Base-by-base conservation (phyloP, 192 early-diverging fungal genomes). In the Entophlyctis luteolus region DNA sequence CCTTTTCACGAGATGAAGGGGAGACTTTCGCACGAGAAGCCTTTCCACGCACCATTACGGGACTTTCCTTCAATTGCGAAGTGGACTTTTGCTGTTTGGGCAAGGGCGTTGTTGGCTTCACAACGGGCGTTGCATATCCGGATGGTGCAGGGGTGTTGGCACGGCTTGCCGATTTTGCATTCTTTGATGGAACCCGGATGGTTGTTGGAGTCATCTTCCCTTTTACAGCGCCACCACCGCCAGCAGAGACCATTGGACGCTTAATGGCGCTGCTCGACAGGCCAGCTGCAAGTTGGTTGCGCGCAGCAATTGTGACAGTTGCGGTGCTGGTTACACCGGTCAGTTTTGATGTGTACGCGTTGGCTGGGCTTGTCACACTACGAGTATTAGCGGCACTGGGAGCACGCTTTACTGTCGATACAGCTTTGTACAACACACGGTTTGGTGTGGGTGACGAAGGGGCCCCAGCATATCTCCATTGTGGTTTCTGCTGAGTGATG, bases 401-500 rank as follows among this genome's bases (percentile, higher is more conserved):
- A 4, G 63, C 4, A 14, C 45, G 37, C 12, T 66, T 47, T 1
- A 39, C 63, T 4, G 39, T 37, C 5, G 63, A 66, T 5, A 47
- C 37, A 27, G 63, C 63, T 33, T 66, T 66, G 37, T 66, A 66
- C 14, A 66, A 52, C 14, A 66, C 63, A 1, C 63, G 48, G 8
- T 48, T 35, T 12, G 63, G 18, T 50, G 45, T 14, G 4, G 48
- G 27, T 52, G 63, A 39, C 28, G 55, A 28, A 20, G 55, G n/a
- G n/a, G 8, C 20, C 3, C 63, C 63, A 28, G 45, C 27, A 34
- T 23, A 22, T 37, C 33, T 22, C 63, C 63, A 66, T 54, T 66
- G 63, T 3, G 63, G 63, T 38, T 66, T 66, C 18, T 6, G n/a
- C 23, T 39, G 63, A 14, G 63, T 66, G 63, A 66, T 66, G 48